Percentiles rank a stretch among this genome's conserved stretches.
These are phyloP conservation scores for Eucalyptus globulus DNA, from an alignment of 345 rosid species.

Conservation along the genomic window DNA sequence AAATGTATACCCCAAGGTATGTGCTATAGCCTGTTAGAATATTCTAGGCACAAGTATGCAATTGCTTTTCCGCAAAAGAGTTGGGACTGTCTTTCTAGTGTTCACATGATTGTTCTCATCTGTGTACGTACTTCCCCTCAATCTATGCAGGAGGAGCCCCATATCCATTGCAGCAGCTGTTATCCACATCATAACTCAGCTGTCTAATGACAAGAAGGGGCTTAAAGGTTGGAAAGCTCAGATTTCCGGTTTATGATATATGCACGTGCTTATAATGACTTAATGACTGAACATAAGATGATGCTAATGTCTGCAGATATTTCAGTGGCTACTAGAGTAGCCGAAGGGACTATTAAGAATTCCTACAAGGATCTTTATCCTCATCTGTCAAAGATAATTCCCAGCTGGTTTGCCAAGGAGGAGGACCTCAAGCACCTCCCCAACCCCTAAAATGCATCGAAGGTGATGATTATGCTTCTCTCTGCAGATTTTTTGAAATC, in stretches of 20 bases:
- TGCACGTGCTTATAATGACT: neutral
- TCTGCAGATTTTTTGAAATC: neutral
- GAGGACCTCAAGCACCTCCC: slow-evolving; percentile 21
- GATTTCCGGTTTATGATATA: neutral
- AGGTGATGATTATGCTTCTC: neutral
- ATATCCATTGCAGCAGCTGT: slow-evolving; percentile 48
- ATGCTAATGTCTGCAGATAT: slow-evolving; percentile 15
- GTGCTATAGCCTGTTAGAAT: neutral
- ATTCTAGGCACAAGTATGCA: neutral
- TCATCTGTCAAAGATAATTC: slow-evolving; percentile 21
- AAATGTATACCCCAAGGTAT: neutral
- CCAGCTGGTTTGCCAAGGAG: slow-evolving; percentile 38
- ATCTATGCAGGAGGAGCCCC: slow-evolving; percentile 40
- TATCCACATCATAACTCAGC: slow-evolving; percentile 34
- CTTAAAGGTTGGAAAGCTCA: slow-evolving; percentile 24
- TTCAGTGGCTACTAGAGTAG: slow-evolving; percentile 31
- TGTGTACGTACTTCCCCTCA: neutral
- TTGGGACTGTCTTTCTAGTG: neutral
- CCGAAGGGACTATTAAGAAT: slow-evolving; percentile 44
- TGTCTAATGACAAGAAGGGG: slow-evolving; percentile 25
- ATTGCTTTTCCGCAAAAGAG: neutral
- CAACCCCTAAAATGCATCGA: neutral
- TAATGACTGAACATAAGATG: neutral
- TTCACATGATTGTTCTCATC: neutral
- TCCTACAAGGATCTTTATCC: slow-evolving; percentile 31